These are phyloP conservation scores for Populus trichocarpa DNA, from an alignment of 441 rosid genomes.

Conservation along the genomic window DNA sequence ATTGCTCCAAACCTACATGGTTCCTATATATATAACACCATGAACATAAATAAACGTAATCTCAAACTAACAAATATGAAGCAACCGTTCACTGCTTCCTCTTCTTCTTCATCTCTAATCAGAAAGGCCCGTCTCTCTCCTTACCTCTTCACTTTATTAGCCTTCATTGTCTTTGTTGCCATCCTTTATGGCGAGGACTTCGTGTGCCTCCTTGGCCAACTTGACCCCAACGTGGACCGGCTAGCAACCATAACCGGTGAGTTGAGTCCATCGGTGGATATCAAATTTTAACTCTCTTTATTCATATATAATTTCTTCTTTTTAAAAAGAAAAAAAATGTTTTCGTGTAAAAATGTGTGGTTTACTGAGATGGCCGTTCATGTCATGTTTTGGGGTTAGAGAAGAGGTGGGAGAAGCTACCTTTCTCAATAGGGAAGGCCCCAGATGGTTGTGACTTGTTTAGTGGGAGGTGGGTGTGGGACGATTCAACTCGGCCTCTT, in stretches of 20 bases:
- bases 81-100: conserved; percentile 40
- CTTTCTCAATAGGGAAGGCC: conserved; percentile 56
- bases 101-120: conserved; percentile 34
- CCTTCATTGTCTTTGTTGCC: conserved; percentile 59
- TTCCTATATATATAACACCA: background rate
- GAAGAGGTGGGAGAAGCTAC: conserved; percentile 48
- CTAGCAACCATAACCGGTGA: conserved; percentile 35
- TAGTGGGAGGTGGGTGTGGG: conserved; percentile 81
- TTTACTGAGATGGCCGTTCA: background rate
- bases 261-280: conserved; percentile 12
- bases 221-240: conserved; percentile 29
- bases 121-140: conserved; percentile 69
- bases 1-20: background rate
- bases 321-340: background rate
- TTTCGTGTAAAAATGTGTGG: background rate
- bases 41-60: background rate
- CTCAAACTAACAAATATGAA: conserved; percentile 37
- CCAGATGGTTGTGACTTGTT: conserved; percentile 63
- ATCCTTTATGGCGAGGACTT: conserved; percentile 75
- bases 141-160: conserved; percentile 52
- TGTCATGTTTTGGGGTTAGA: conserved; percentile 33
- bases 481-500: conserved; percentile 57
- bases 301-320: background rate
- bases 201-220: conserved; percentile 51
- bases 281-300: background rate